Evolutionary conservation across 768 basidiomycete species (phyloP), one percentile per base, ranked within the genome.

Genomic region (Lentinus brumalis): DNA sequence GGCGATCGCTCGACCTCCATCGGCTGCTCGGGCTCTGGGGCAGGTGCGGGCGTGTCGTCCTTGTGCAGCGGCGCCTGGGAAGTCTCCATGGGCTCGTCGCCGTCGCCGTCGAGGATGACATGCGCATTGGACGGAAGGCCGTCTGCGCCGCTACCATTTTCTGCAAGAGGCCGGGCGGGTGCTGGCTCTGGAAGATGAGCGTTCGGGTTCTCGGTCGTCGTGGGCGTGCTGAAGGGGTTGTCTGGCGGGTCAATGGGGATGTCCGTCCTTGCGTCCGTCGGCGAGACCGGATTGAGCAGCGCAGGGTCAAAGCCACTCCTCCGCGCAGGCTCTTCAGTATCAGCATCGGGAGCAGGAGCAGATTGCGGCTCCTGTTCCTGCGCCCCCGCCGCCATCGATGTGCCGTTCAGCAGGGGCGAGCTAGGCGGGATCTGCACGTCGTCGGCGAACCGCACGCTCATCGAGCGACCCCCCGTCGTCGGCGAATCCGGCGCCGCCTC

Each of bases 1-100:
- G 88, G 89, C 12, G 82, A 76, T 50, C 84, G 81, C 57, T 86
- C 86, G 16, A 69, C 73, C 38, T 85, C 78, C 78, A 87, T 75
- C 76, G 41, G 78, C 73, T 63, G 71, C 55, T 53, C 76, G 68
- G 56, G 71, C 66, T 39, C 30, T 14, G 45, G 9, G 21, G 2
- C 21, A 3, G 26, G 21, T 12, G 46, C 7, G 46, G 21, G 46
- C 5, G 26, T 21, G 9, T 18, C 29, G 4, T 15, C 40, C n/a
- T 57, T 47, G 9, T 50, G 16, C 57, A 62, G 69, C 46, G 59
- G 56, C 7, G 60, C 39, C 50, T 59, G 64, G 59, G 56, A 59
- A 51, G 63, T 47, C 47, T 59, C 56, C 59, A 62, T 64, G 46
- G 49, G 57, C 12, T 46, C 38, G 47, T 57, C 60, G 40, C 55